Conservation (phyloP, 805 yeast species). For the Starmerella stellata region DNA sequence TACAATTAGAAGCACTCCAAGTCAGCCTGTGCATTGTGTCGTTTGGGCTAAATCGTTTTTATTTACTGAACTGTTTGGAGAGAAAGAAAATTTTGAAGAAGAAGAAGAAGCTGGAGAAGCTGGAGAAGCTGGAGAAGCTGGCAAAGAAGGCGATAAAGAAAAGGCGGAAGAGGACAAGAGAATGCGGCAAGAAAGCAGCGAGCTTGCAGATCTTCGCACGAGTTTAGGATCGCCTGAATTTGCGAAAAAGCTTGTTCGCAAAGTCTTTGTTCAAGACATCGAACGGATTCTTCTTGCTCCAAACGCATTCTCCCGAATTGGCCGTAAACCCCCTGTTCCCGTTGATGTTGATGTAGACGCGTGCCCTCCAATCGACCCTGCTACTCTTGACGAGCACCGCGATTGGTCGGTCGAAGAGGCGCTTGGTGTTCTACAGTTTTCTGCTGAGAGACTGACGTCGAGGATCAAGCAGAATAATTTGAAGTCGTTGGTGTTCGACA, state of each 20-base stretch:
- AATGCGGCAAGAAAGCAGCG: conserved; percentile 23
- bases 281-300: conserved; percentile 44
- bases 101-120: conserved; percentile 44
- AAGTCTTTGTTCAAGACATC: conserved; percentile 58
- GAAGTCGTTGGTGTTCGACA: conserved; percentile 44
- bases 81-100: conserved; percentile 19
- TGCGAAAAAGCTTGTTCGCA: conserved; percentile 20
- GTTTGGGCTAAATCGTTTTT: conserved; percentile 94
- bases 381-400: conserved; percentile 26
- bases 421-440: conserved; percentile 36
- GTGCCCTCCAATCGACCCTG: conserved; percentile 16
- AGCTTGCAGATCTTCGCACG: conserved; percentile 21
- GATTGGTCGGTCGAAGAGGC: conserved; percentile 50
- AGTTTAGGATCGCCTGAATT: conserved; percentile 24
- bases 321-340: conserved; percentile 51
- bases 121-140: conserved; percentile 39
- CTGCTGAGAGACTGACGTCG: conserved; percentile 33
- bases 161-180: conserved; percentile 20
- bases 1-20: conserved; percentile 91
- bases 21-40: conserved; percentile 86
- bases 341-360: conserved; percentile 24
- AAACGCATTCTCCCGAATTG: conserved; percentile 55
- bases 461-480: conserved; percentile 31
- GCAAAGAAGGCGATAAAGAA: conserved; percentile 37
- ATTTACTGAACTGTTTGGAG: conserved; percentile 55